Percentiles rank a stretch among this genome's conserved stretches.
These are phyloP conservation scores for Nemania sp. DNA, from an alignment of 2,329 filamentous ascomycete species.

Conservation along the genomic window DNA sequence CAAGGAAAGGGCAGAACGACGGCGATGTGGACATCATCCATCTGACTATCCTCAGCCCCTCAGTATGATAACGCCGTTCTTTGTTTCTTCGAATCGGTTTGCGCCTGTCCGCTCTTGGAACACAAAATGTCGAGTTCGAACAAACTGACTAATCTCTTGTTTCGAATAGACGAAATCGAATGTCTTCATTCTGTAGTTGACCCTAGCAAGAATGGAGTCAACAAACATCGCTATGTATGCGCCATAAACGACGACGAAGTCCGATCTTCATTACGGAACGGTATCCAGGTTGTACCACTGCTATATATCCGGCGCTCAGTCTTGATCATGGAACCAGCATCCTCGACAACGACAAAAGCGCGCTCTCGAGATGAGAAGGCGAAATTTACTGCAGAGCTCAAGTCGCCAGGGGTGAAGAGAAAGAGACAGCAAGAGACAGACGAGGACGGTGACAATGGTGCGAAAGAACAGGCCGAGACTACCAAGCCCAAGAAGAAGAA, in stretches of 20 bases:
- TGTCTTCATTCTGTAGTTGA: constrained; percentile 78
- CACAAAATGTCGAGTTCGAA: too few relatives aligned
- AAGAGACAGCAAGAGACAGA: constrained; percentile 51
- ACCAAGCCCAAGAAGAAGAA: constrained; percentile 49
- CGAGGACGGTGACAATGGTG: constrained; percentile 35
- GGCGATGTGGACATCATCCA: constrained; percentile 77
- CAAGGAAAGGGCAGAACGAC: constrained; percentile 70
- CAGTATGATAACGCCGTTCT: constrained; percentile 5
- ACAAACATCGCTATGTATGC: constrained; percentile 79
- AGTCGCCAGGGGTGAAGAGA: constrained; percentile 53
- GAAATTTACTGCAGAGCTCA: constrained; percentile 74
- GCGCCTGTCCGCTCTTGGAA: too few relatives aligned
- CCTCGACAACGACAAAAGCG: constrained; percentile 63
- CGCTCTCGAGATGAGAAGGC: constrained; percentile 70
- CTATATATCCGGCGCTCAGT: constrained; percentile 80
- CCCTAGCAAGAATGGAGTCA: constrained; percentile 69
- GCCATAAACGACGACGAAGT: constrained; percentile 72
- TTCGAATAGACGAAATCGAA: constrained; percentile 56
- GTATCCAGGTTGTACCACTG: constrained; percentile 72
- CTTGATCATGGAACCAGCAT: constrained; percentile 74
- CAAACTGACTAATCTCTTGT: constrained; percentile 4
- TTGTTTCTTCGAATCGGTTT: neutral
- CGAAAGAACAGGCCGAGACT: constrained; percentile 30
- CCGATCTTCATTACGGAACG: constrained; percentile 60
- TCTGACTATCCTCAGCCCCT: constrained; percentile 72